A percentile compares a stretch with the other conserved stretches of the same genome.
These are phyloP conservation scores for Fraxinus sp. DNA, from an alignment of 305 asterid genomes.

Conservation along the genomic window DNA sequence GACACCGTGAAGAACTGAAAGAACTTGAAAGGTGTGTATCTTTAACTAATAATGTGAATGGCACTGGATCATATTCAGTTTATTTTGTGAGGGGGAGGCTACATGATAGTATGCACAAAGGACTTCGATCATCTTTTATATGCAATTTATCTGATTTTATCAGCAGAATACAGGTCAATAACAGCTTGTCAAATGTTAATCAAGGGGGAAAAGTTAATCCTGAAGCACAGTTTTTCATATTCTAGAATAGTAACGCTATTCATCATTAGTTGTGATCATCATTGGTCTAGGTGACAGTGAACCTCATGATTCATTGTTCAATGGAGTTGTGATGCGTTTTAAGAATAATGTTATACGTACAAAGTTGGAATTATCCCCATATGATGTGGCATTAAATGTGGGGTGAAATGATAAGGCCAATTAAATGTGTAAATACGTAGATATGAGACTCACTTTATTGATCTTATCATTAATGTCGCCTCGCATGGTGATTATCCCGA, in stretches of 20 bases:
- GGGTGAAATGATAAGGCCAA: background rate
- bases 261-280: background rate
- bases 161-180: background rate
- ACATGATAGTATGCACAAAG: background rate
- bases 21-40: conserved; percentile 65
- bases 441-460: background rate
- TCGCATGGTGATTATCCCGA: background rate
- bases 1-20: conserved; percentile 64
- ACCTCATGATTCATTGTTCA: background rate
- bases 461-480: background rate
- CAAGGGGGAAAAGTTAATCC: background rate
- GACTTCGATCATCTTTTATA: background rate
- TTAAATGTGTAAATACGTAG: background rate
- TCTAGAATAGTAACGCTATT: background rate
- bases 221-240: background rate
- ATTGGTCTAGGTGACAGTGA: background rate
- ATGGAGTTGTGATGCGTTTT: background rate
- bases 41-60: conserved; percentile 1
- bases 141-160: background rate
- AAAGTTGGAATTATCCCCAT: background rate
- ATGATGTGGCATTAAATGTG: background rate
- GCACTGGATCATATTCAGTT: background rate
- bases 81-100: background rate
- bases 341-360: background rate
- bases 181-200: background rate